Conservation (phyloP, 1,284 basidiomycete species). For the Veloporphyrellus conicus region DNA sequence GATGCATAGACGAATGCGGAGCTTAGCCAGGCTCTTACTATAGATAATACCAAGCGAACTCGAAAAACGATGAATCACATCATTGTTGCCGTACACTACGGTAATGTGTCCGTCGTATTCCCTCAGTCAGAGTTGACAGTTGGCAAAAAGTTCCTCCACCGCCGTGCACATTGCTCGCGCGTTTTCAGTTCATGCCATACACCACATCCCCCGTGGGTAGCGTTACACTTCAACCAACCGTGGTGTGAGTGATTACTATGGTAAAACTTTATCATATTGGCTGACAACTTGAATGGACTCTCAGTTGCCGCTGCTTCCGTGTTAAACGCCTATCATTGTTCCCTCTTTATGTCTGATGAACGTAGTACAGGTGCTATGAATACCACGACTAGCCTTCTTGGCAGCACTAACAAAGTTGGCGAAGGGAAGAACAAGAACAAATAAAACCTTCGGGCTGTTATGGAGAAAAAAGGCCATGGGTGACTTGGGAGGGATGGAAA, state of each 20-base stretch:
- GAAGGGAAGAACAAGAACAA: constrained; percentile 40
- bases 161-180: constrained; percentile 57
- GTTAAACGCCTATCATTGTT: constrained; percentile 66
- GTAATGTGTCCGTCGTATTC: constrained; percentile 39
- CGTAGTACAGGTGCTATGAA: constrained; percentile 9
- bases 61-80: constrained; percentile 65
- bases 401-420: constrained; percentile 9
- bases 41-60: no score
- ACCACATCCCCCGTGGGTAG: constrained; percentile 75
- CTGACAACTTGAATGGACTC: constrained; percentile 6
- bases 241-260: constrained; percentile 52
- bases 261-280: not conserved
- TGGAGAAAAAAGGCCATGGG: constrained; percentile 70
- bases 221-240: constrained; percentile 75
- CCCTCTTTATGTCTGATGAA: constrained; percentile 41
- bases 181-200: constrained; percentile 67
- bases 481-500: constrained; percentile 43
- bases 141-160: constrained; percentile 58
- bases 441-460: constrained; percentile 67
- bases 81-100: constrained; percentile 66
- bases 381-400: constrained; percentile 5
- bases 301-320: constrained; percentile 78
- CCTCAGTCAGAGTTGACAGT: constrained; percentile 3
- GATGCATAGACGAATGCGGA: no score
- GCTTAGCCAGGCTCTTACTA: no score